Evolutionary conservation across 257 asterid genomes (phyloP).

Genomic region (Solanum pimpinellifolium): DNA sequence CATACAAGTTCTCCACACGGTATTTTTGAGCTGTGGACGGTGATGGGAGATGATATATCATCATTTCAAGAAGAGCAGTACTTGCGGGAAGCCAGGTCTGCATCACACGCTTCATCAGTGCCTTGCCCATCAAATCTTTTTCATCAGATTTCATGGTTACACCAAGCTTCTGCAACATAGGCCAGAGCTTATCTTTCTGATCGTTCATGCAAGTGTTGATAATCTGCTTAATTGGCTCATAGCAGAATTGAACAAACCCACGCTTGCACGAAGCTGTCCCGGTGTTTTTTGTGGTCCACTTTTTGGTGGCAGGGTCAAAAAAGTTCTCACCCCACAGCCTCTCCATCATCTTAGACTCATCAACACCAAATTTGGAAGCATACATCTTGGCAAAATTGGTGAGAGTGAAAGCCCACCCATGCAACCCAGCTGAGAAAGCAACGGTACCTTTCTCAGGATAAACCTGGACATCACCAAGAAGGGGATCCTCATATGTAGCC

Average conservation of each 20-base stretch:
- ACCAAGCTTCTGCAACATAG: constrained; percentile 29
- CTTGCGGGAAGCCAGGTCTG: constrained; percentile 41
- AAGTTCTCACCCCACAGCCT: constrained; percentile 41
- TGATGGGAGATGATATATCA: constrained; percentile 32
- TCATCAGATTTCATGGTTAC: constrained; percentile 28
- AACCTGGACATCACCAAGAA: constrained; percentile 29
- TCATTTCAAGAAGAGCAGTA: constrained; percentile 29
- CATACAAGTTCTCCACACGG: constrained; percentile 38
- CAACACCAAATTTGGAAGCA: constrained; percentile 32
- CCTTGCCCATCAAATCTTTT: constrained; percentile 29
- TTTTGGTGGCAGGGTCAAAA: constrained; percentile 32
- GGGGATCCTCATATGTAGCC: constrained; percentile 37
- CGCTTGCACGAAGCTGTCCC: constrained; percentile 29
- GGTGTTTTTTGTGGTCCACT: constrained; percentile 25
- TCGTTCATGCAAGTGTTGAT: constrained; percentile 33
- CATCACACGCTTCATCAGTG: constrained; percentile 36
- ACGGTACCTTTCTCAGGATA: constrained; percentile 38
- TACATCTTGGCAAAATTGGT: constrained; percentile 31
- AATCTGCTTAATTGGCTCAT: constrained; percentile 33
- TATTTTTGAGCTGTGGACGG: constrained; percentile 26
- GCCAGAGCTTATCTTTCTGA: constrained; percentile 36
- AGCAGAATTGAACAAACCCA: constrained; percentile 35
- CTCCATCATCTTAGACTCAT: constrained; percentile 35
- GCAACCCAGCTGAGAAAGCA: constrained; percentile 39
- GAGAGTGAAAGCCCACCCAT: constrained; percentile 37